Evolutionary conservation across 2,329 filamentous ascomycete species (phyloP), one percentile per base, ranked within the genome.

Genomic region (Penicillium sp.): DNA sequence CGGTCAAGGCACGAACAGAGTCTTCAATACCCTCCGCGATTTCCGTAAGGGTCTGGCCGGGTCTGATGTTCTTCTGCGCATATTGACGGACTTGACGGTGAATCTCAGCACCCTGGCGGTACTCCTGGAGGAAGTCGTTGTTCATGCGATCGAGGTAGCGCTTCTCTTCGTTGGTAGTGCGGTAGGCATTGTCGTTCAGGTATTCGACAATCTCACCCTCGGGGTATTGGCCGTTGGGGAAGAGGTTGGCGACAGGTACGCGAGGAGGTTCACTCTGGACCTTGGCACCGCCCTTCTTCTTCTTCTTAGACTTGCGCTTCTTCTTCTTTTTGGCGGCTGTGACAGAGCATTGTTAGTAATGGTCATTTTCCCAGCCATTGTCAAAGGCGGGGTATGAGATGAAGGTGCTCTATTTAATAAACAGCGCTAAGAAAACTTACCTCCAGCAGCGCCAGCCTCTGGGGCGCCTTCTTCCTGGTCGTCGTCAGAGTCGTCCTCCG

Each of bases 21-120:
- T 93, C 86, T 74, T 96, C 91, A 66, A 96, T 96, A n/a, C 87
- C 88, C 71, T 93, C 88, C 9, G 90, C 90, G 64, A 96, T 93
- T 73, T 92, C 87, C 3, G 88, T 91, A 70, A 96, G 77, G 7
- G 83, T 85, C 81, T 91, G 87, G 48, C 91, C 91, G 0, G 91
- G 91, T 79, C 89, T 89, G 70, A 95, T 90, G 69, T 82, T 87
- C 72, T 88, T 87, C 76, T 91, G 87, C 3, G 90, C 90, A 83
- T 90, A 93, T 74, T 91, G 87, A 50, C 91, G 87, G 56, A 95
- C 91, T 72, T 96, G 90, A 55, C 91, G 87, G 74, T 96, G 91
- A n/a, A 91, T 85, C 76, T 96, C 91, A n/a, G 91, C 90, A 47
- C 86, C 91, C 68, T 93, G 85, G 60, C 91, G 87, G 74, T 93